Conservation (phyloP, 139 green algal genomes). For the Astrephomene gubernaculifera region DNA sequence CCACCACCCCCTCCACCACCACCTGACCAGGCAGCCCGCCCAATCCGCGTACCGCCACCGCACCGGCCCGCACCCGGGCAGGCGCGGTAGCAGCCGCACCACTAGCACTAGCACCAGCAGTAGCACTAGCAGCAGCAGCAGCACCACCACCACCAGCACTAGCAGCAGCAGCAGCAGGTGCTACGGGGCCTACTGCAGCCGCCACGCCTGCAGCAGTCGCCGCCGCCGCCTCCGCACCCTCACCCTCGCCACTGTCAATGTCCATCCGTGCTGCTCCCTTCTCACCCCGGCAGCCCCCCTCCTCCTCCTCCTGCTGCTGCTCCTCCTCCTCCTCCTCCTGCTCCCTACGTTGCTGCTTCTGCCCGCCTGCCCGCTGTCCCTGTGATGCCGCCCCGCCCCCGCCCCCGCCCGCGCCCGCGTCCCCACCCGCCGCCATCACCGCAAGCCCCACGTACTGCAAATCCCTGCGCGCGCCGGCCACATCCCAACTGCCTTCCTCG, state of each 20-base stretch:
- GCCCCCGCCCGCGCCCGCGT: not conserved
- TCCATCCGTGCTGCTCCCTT: too few relatives aligned
- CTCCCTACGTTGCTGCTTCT: not conserved
- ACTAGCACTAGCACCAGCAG: too few relatives aligned
- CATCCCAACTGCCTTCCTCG: not conserved
- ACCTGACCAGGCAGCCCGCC: not conserved
- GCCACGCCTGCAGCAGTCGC: not conserved
- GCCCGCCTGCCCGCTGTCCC: not conserved
- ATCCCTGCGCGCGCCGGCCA: not conserved
- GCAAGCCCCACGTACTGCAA: slow-evolving; percentile 24
- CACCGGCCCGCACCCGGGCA: slow-evolving; percentile 12
- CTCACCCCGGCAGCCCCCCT: not conserved
- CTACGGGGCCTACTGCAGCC: too few relatives aligned
- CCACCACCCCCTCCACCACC: slow-evolving; percentile 22
- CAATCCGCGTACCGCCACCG: slow-evolving; percentile 4
- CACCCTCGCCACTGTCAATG: too few relatives aligned
- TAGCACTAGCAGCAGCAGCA: too few relatives aligned
- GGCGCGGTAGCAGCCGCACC: too few relatives aligned
- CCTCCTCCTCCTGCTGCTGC: not conserved
- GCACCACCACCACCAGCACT: too few relatives aligned
- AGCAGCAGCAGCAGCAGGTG: too few relatives aligned
- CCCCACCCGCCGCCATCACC: not conserved
- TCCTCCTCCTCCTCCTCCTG: not conserved
- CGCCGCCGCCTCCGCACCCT: not conserved
- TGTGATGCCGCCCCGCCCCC: too few relatives aligned